phyloP scores from a whole-genome alignment of 345 rosid species.

The Alliaria petiolata region DNA sequence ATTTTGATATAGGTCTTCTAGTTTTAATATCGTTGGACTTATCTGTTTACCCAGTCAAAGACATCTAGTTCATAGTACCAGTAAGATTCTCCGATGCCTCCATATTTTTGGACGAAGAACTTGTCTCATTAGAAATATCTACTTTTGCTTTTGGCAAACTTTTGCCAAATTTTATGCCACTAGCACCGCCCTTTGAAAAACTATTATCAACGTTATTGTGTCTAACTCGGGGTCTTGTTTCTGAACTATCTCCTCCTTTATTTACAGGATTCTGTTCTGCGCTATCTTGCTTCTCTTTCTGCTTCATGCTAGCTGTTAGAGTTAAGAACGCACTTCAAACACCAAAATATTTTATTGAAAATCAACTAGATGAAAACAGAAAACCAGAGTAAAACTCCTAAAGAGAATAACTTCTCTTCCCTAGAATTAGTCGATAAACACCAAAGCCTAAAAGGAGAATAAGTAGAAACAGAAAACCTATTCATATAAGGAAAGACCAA shows the following conservation, averaged over 20 bases:
- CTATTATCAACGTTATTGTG: slow-evolving; percentile 17
- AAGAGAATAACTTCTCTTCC: neutral
- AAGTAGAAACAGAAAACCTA: neutral
- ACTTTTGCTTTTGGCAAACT: slow-evolving; percentile 36
- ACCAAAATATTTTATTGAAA: neutral
- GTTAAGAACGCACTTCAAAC: slow-evolving; percentile 7
- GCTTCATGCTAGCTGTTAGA: slow-evolving; percentile 18
- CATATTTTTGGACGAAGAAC: slow-evolving; percentile 39
- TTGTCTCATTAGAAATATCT: slow-evolving; percentile 27
- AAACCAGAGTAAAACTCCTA: too few relatives aligned
- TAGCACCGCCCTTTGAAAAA: slow-evolving; percentile 13
- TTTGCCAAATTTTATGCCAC: slow-evolving; percentile 15
- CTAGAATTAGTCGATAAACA: neutral
- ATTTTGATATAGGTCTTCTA: slow-evolving; percentile 35
- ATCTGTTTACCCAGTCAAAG: slow-evolving; percentile 43
- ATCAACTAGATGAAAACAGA: neutral
- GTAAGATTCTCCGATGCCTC: slow-evolving; percentile 32
- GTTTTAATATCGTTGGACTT: slow-evolving; percentile 20
- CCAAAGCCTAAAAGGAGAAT: neutral
- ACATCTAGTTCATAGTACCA: slow-evolving; percentile 32
- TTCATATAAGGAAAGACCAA: neutral
- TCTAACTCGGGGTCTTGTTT: slow-evolving; percentile 37
- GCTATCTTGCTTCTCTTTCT: slow-evolving; percentile 38
- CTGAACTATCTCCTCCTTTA: slow-evolving; percentile 24
- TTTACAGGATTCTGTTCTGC: slow-evolving; percentile 21